Evolutionary conservation across 2,329 filamentous ascomycete genomes (phyloP).

Genomic region (Calycina marina): DNA sequence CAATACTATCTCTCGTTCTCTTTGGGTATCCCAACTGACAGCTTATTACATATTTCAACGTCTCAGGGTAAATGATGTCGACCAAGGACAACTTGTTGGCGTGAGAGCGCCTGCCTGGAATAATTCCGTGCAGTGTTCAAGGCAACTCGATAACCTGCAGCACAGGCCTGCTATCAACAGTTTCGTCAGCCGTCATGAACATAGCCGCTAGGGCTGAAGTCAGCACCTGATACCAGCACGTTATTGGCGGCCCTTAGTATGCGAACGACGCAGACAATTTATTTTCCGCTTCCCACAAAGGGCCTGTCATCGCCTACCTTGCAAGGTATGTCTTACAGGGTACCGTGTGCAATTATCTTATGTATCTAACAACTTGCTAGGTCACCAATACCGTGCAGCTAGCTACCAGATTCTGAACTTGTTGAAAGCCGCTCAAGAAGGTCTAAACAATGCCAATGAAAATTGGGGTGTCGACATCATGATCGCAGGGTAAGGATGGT

Average conservation of each 20-base stretch:
- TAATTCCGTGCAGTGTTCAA: slow-evolving; percentile 34
- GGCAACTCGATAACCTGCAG: slow-evolving; percentile 33
- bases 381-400: too few relatives aligned
- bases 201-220: slow-evolving; percentile 34
- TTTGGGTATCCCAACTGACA: slow-evolving; percentile 7
- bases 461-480: not conserved
- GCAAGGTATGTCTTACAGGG: too few relatives aligned
- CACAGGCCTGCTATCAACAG: slow-evolving; percentile 24
- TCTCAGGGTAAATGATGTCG: slow-evolving; percentile 32
- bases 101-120: slow-evolving; percentile 34
- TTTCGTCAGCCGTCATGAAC: slow-evolving; percentile 26
- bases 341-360: too few relatives aligned
- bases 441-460: not conserved
- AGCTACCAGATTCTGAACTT: not conserved
- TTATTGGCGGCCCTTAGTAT: slow-evolving; percentile 33
- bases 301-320: slow-evolving; percentile 29
- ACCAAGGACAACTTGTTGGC: slow-evolving; percentile 34
- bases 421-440: not conserved
- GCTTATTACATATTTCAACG: slow-evolving; percentile 29
- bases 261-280: slow-evolving; percentile 31
- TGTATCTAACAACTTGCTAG: too few relatives aligned
- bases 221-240: slow-evolving; percentile 33
- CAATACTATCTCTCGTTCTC: slow-evolving; percentile 4
- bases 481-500: not conserved
- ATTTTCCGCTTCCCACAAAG: slow-evolving; percentile 32